Conservation (phyloP, 2,329 filamentous ascomycete species). For the Claviceps arundinis region DNA sequence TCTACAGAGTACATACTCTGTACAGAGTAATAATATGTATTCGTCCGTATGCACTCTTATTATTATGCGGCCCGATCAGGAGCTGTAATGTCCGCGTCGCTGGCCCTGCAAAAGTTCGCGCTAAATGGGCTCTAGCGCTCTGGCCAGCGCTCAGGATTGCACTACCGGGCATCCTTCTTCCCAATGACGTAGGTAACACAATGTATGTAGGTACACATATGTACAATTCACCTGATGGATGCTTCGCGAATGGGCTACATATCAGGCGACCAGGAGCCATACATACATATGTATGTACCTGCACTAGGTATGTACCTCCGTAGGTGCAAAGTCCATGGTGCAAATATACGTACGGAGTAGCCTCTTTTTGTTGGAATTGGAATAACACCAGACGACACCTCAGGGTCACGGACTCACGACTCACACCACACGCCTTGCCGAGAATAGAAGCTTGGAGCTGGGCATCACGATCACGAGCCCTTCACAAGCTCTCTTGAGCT, state of each 20-base stretch:
- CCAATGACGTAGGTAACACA: slow-evolving; percentile 3
- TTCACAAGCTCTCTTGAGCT: too few relatives aligned
- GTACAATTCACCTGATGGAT: too few relatives aligned
- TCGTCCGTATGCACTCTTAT: neutral
- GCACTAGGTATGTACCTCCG: neutral
- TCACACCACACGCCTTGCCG: too few relatives aligned
- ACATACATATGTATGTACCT: too few relatives aligned
- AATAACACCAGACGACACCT: neutral
- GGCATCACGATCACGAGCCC: neutral
- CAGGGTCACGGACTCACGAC: too few relatives aligned
- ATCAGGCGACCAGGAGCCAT: too few relatives aligned
- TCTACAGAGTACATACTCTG: too few relatives aligned
- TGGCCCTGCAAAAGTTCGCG: slow-evolving; percentile 7
- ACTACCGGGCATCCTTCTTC: slow-evolving; percentile 1
- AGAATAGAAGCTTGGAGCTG: neutral
- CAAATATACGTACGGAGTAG: neutral
- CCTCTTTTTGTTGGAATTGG: neutral
- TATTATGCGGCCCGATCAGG: neutral
- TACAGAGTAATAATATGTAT: too few relatives aligned
- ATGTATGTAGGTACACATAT: neutral
- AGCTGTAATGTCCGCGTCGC: neutral
- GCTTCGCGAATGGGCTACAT: too few relatives aligned
- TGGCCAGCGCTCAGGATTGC: slow-evolving; percentile 1
- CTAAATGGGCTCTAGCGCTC: slow-evolving; percentile 5
- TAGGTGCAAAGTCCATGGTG: neutral